Percentiles rank a stretch among this genome's conserved stretches.
phyloP scores from a whole-genome alignment of 192 early-diverging fungal species.

The Backusella circina region DNA sequence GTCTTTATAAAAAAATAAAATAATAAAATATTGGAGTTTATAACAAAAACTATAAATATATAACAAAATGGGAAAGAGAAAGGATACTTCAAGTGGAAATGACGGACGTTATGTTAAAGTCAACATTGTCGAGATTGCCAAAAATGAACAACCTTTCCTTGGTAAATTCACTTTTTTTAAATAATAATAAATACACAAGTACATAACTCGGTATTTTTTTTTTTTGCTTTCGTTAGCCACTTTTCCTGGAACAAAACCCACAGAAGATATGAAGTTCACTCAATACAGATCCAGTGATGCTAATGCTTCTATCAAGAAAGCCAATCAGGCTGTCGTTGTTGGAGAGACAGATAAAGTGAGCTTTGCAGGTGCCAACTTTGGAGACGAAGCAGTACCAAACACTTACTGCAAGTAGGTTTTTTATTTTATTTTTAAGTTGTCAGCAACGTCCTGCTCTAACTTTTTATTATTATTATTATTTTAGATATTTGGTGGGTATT shows the following conservation, averaged over 20 bases:
- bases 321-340: slow-evolving; percentile 42
- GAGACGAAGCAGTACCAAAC: slow-evolving; percentile 41
- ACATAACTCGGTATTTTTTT: not conserved
- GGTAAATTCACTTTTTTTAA: not conserved
- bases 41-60: not conserved
- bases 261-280: slow-evolving; percentile 37
- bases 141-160: not conserved
- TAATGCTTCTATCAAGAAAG: slow-evolving; percentile 30
- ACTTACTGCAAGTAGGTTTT: slow-evolving; percentile 42
- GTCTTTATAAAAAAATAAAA: not conserved
- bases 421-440: not conserved
- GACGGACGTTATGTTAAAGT: slow-evolving; percentile 1
- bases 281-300: slow-evolving; percentile 30
- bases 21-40: not conserved
- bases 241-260: slow-evolving; percentile 47
- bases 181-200: not conserved
- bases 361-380: slow-evolving; percentile 72
- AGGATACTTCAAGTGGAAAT: not conserved
- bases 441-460: not conserved
- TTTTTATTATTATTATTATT: not conserved
- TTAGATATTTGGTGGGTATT: slow-evolving; percentile 79
- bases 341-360: slow-evolving; percentile 73
- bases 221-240: slow-evolving; percentile 30
- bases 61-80: slow-evolving; percentile 6
- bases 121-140: not conserved